These are phyloP conservation scores for Balakata baccata DNA, from an alignment of 345 rosid species.

Conservation along the genomic window DNA sequence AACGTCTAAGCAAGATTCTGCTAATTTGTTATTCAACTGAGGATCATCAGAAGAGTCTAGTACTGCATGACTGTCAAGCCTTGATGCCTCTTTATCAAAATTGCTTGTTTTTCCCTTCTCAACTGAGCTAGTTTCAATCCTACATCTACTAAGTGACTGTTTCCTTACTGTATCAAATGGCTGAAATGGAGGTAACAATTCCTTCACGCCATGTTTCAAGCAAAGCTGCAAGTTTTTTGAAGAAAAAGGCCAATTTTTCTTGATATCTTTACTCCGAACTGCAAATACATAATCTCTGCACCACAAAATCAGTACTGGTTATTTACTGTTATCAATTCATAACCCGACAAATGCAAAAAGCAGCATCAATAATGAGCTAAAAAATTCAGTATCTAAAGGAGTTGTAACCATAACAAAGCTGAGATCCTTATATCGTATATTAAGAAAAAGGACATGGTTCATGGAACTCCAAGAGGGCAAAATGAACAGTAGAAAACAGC, in stretches of 20 bases:
- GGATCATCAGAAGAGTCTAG: constrained; percentile 28
- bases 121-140: constrained; percentile 32
- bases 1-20: constrained; percentile 37
- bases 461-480: constrained; percentile 16
- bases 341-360: not conserved
- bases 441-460: constrained; percentile 16
- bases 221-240: constrained; percentile 66
- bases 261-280: constrained; percentile 69
- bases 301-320: constrained; percentile 21
- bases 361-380: not conserved
- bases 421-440: constrained; percentile 30
- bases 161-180: constrained; percentile 38
- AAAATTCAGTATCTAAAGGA: not conserved
- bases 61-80: constrained; percentile 26
- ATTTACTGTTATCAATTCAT: constrained; percentile 13
- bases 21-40: constrained; percentile 25
- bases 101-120: constrained; percentile 32
- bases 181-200: constrained; percentile 87
- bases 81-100: constrained; percentile 28
- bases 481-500: constrained; percentile 26
- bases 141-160: constrained; percentile 33
- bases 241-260: constrained; percentile 92
- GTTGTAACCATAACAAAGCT: not conserved
- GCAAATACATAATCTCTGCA: constrained; percentile 87
- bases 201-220: constrained; percentile 79